Percentiles rank a stretch among this genome's conserved stretches.
Evolutionary conservation across 1,284 basidiomycete species (phyloP).

Genomic region (Puccinia horiana): DNA sequence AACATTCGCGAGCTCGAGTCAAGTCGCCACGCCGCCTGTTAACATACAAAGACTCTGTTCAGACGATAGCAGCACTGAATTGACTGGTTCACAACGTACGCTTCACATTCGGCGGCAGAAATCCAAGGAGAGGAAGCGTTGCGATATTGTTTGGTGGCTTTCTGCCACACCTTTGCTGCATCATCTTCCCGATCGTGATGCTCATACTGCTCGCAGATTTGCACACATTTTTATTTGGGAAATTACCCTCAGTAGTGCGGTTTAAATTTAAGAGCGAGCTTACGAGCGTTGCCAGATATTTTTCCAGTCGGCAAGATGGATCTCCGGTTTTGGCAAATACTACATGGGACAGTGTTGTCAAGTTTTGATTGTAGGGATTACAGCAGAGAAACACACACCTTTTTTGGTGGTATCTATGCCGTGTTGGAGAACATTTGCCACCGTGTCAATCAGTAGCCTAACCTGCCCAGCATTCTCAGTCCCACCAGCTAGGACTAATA

Average conservation of each 20-base stretch:
- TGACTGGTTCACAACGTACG: constrained; percentile 11
- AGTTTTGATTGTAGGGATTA: neutral
- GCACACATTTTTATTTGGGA: neutral
- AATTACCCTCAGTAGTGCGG: neutral
- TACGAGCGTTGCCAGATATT: constrained; percentile 40
- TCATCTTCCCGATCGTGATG: constrained; percentile 41
- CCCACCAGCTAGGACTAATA: constrained; percentile 42
- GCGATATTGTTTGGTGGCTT: constrained; percentile 48
- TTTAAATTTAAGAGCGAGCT: neutral
- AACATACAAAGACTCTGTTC: neutral
- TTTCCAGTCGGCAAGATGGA: constrained; percentile 45
- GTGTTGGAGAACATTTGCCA: constrained; percentile 29
- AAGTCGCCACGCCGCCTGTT: constrained; percentile 42
- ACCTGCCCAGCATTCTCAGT: constrained; percentile 40
- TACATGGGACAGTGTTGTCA: neutral
- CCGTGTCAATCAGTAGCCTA: constrained; percentile 9
- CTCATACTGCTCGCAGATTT: constrained; percentile 28
- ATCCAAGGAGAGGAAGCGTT: constrained; percentile 41
- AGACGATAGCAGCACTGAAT: neutral
- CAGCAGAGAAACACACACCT: constrained; percentile 1
- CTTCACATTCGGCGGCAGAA: constrained; percentile 46
- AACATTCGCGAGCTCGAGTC: constrained; percentile 47
- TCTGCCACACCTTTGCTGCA: constrained; percentile 45
- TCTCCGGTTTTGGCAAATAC: constrained; percentile 35
- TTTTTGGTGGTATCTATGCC: constrained; percentile 46